phyloP scores from a whole-genome alignment of 371 early-diverging fungal species.

The Encephalitozoon hellem region DNA sequence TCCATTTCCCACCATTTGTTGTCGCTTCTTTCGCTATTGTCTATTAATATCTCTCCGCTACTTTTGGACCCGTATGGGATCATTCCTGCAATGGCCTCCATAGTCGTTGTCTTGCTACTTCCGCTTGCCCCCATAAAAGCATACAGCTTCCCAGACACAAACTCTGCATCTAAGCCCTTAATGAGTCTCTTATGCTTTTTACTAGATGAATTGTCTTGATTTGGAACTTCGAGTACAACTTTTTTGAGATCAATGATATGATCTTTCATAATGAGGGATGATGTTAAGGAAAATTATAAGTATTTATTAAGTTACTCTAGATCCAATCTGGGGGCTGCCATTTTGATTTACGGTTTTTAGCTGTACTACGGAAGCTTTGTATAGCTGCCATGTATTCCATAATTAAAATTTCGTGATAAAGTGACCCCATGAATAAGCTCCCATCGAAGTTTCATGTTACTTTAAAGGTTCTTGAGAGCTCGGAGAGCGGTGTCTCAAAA shows the following conservation, averaged over 20 bases:
- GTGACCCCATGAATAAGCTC: background rate
- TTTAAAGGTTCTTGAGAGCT: constrained; percentile 19
- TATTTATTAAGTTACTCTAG: too few relatives aligned
- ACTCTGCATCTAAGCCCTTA: background rate
- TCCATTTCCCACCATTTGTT: constrained; percentile 38
- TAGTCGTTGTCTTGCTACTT: constrained; percentile 63
- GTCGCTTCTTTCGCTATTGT: constrained; percentile 16
- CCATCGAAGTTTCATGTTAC: constrained; percentile 20
- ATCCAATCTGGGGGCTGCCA: too few relatives aligned
- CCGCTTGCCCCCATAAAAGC: constrained; percentile 72
- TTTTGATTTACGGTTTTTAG: too few relatives aligned
- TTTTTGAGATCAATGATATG: background rate
- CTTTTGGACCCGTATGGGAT: constrained; percentile 62
- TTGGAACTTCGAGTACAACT: background rate
- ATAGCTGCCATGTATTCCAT: too few relatives aligned
- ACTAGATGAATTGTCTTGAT: background rate
- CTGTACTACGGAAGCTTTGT: background rate
- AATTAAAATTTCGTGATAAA: background rate
- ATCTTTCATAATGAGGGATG: background rate
- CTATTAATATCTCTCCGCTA: constrained; percentile 62
- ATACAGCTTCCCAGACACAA: constrained; percentile 33
- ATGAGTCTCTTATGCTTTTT: background rate
- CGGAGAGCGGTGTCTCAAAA: constrained; percentile 2
- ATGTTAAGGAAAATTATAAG: too few relatives aligned
- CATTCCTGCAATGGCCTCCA: constrained; percentile 62